Evolutionary conservation across 2,329 filamentous ascomycete species (phyloP).

Genomic region (Taxawa tesnikishii): DNA sequence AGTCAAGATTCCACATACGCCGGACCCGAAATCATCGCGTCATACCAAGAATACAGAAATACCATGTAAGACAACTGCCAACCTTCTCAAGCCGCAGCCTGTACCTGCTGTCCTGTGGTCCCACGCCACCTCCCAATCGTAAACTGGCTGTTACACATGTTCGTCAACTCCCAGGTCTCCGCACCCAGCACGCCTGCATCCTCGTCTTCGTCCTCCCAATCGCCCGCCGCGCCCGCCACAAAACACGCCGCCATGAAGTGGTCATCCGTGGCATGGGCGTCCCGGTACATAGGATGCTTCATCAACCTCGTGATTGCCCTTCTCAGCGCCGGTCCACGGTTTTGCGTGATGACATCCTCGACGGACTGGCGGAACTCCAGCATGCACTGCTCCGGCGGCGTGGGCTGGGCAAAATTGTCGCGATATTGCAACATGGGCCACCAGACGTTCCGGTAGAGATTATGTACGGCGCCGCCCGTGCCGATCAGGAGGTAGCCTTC

Average conservation of each 20-base stretch:
- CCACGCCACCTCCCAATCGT: slow-evolving; percentile 33
- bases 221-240: slow-evolving; percentile 44
- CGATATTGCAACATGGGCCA: slow-evolving; percentile 49
- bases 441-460: slow-evolving; percentile 57
- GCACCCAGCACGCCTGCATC: slow-evolving; percentile 34
- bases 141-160: slow-evolving; percentile 51
- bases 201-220: slow-evolving; percentile 23
- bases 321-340: slow-evolving; percentile 40
- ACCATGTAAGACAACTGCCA: no score
- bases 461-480: slow-evolving; percentile 55
- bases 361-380: slow-evolving; percentile 55
- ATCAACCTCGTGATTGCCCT: slow-evolving; percentile 48
- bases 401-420: slow-evolving; percentile 50
- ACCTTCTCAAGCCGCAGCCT: slow-evolving; percentile 1
- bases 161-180: slow-evolving; percentile 54
- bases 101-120: slow-evolving; percentile 3
- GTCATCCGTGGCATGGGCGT: slow-evolving; percentile 58
- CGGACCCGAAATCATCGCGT: no score
- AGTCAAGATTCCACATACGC: no score
- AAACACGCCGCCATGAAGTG: slow-evolving; percentile 57
- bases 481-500: slow-evolving; percentile 46
- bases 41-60: no score
- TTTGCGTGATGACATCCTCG: slow-evolving; percentile 45
- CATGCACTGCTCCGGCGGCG: slow-evolving; percentile 46
- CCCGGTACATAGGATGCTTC: slow-evolving; percentile 54